Conservation (phyloP, 2,329 filamentous ascomycete species). For the Colletotrichum tanaceti region DNA sequence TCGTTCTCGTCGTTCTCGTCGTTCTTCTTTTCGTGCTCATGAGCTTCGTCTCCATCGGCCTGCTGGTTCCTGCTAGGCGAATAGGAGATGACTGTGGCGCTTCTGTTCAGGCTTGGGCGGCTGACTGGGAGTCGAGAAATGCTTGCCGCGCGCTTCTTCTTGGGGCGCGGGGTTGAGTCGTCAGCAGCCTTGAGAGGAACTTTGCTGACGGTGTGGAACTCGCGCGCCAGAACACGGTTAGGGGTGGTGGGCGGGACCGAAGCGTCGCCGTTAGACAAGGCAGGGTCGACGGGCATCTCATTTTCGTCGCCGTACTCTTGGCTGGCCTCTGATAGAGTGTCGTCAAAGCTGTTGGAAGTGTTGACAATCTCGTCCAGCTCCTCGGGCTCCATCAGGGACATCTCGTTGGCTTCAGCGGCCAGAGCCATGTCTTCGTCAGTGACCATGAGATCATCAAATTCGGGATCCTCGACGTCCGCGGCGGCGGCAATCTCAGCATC, state of each 20-base stretch:
- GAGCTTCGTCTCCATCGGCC: slow-evolving; percentile 48
- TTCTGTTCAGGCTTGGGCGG: slow-evolving; percentile 59
- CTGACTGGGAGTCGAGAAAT: slow-evolving; percentile 59
- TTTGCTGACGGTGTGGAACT: slow-evolving; percentile 81
- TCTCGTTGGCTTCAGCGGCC: slow-evolving; percentile 68
- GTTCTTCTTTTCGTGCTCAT: slow-evolving; percentile 46
- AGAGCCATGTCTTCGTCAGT: slow-evolving; percentile 69
- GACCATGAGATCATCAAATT: slow-evolving; percentile 60
- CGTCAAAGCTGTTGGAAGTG: slow-evolving; percentile 52
- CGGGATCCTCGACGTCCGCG: slow-evolving; percentile 47
- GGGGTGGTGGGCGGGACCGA: slow-evolving; percentile 66
- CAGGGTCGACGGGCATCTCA: slow-evolving; percentile 65
- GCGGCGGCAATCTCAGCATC: slow-evolving; percentile 49
- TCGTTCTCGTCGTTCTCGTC: slow-evolving; percentile 42
- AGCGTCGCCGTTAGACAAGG: slow-evolving; percentile 48
- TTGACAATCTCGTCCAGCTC: slow-evolving; percentile 52
- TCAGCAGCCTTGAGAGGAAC: slow-evolving; percentile 78
- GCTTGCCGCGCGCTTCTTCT: slow-evolving; percentile 64
- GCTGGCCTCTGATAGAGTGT: slow-evolving; percentile 69
- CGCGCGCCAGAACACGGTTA: slow-evolving; percentile 60
- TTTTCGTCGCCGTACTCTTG: slow-evolving; percentile 78
- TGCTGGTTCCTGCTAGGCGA: slow-evolving; percentile 61
- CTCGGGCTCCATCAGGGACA: slow-evolving; percentile 65
- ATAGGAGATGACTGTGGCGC: slow-evolving; percentile 65
- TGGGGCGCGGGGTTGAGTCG: slow-evolving; percentile 62